Conservation (phyloP, 371 early-diverging fungal species). For the Apophysomyces variabilis region DNA sequence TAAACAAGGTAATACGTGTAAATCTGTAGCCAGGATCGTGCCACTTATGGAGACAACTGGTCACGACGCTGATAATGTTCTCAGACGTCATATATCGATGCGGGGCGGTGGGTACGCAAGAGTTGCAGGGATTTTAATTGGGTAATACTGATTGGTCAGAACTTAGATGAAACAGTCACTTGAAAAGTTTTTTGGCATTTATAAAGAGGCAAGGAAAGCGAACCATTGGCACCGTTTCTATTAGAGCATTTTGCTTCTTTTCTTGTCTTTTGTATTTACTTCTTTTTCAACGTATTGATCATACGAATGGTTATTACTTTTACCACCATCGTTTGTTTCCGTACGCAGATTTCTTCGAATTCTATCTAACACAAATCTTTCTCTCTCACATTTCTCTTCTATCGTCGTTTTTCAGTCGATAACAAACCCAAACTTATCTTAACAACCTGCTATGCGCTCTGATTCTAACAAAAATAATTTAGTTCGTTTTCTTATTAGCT, state of each 20-base stretch:
- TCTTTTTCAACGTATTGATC: constrained; percentile 12
- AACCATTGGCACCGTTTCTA: neutral
- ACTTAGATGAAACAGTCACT: constrained; percentile 2
- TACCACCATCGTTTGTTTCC: constrained; percentile 16
- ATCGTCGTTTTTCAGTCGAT: constrained; percentile 14
- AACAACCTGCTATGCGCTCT: constrained; percentile 36
- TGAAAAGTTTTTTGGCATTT: constrained; percentile 2
- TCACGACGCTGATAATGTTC: neutral
- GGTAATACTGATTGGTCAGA: neutral
- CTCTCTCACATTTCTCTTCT: constrained; percentile 5
- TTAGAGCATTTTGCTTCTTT: constrained; percentile 7
- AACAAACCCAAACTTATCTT: constrained; percentile 9
- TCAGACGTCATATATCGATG: constrained; percentile 10
- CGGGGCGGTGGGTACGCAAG: neutral
- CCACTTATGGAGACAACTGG: too few species aligned
- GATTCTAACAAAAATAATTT: constrained; percentile 42
- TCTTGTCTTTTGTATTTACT: constrained; percentile 12
- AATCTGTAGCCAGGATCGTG: too few species aligned
- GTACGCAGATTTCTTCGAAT: constrained; percentile 27
- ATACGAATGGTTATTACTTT: constrained; percentile 37
- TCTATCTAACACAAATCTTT: constrained; percentile 19
- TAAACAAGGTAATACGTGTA: too few species aligned
- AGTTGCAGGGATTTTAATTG: neutral
- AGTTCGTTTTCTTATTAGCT: constrained; percentile 48
- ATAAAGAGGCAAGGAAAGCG: neutral